A percentile compares a stretch with the other conserved stretches of the same genome.
phyloP scores from a whole-genome alignment of 2,329 filamentous ascomycete species.

The Fusarium secorum region DNA sequence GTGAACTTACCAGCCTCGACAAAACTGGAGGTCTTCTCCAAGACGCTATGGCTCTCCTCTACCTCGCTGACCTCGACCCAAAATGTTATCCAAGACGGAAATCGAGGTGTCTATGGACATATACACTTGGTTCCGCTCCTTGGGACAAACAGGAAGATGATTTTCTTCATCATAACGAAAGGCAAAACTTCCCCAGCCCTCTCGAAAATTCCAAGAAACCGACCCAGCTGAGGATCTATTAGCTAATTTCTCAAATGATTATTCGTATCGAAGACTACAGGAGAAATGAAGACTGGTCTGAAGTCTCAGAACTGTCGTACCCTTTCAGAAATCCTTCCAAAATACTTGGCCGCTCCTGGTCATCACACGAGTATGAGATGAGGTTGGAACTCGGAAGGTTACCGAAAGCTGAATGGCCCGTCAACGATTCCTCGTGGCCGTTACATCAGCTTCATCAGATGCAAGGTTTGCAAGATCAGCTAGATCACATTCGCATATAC shows the following conservation, averaged over 20 bases:
- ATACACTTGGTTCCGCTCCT: background rate
- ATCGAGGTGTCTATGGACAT: fast-evolving
- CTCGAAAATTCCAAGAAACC: background rate
- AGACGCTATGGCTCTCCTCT: background rate
- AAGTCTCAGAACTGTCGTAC: too few species aligned
- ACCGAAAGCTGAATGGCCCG: too few species aligned
- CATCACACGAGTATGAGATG: background rate
- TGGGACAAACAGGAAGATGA: fast-evolving
- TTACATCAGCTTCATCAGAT: too few species aligned
- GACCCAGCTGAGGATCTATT: background rate
- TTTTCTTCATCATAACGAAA: fast-evolving
- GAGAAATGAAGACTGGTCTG: background rate
- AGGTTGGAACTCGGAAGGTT: too few species aligned
- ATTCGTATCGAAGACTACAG: background rate
- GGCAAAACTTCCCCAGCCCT: too few species aligned
- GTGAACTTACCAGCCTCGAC: background rate
- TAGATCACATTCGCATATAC: too few species aligned
- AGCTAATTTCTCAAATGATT: background rate
- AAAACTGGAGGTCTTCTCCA: background rate
- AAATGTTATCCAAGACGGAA: too few species aligned
- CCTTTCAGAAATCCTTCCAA: background rate
- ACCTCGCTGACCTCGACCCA: background rate
- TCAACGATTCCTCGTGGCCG: background rate
- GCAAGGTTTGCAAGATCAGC: too few species aligned
- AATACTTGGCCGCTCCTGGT: background rate